These are phyloP conservation scores for Trichoderma oligosporum DNA, from an alignment of 2,329 filamentous ascomycete species.

Conservation along the genomic window DNA sequence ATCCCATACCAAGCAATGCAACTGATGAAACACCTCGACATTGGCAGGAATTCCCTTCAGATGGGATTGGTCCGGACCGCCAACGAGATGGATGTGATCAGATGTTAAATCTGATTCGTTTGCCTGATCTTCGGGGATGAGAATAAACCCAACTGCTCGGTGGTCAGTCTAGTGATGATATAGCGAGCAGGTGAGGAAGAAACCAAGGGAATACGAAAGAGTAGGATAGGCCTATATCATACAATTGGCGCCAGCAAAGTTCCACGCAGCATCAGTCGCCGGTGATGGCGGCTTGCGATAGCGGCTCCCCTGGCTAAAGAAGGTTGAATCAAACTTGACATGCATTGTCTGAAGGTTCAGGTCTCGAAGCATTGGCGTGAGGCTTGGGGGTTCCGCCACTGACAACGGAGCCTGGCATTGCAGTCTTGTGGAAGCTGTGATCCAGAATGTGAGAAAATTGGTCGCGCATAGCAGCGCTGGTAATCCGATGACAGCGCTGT, in stretches of 20 bases:
- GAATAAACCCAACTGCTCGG: too few relatives aligned
- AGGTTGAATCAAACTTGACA: neutral
- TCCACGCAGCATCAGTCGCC: neutral
- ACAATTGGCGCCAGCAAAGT: neutral
- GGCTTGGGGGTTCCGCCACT: neutral
- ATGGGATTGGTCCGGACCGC: neutral
- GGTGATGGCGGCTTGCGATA: neutral
- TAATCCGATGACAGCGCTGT: neutral
- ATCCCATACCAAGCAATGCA: neutral
- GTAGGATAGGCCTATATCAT: too few relatives aligned
- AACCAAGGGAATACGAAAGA: too few relatives aligned
- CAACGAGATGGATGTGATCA: neutral
- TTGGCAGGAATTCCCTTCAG: neutral
- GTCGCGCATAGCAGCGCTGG: neutral
- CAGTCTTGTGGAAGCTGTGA: neutral
- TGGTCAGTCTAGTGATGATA: too few relatives aligned
- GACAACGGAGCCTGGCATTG: neutral
- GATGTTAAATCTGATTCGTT: constrained; percentile 1
- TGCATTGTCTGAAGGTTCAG: neutral
- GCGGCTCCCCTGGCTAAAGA: neutral
- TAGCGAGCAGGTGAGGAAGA: too few relatives aligned
- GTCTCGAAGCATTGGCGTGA: neutral
- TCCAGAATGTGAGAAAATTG: neutral
- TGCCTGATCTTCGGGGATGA: too few relatives aligned
- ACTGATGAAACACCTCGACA: constrained; percentile 1